Base-by-base conservation (phyloP, 1,284 basidiomycete genomes). In the Trichosporon coremiiforme region DNA sequence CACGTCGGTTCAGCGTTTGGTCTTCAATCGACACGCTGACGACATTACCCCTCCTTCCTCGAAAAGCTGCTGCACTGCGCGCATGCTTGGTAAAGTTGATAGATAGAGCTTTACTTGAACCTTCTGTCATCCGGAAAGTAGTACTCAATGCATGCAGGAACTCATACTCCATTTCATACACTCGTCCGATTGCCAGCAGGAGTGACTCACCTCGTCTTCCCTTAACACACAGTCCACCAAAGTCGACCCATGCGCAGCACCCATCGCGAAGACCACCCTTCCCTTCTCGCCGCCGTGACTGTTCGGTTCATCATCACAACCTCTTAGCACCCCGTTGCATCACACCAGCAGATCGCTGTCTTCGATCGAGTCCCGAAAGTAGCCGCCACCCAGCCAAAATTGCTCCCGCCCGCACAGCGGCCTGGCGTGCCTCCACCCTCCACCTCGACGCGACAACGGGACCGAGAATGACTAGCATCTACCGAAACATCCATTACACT, bases 361-460 rank as follows among this genome's bases (percentile, higher is more conserved):
- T n/a, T 9, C 45, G 50, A 53, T 25, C 50, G 17, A 22, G 6
- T 22, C 20, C 50, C 41, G 41, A 17, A 41, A 25, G 10, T n/a
- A 62, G 57, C 57, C 57, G 57, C 57, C 57, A 62, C 57, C 31
- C 57, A 33, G 10, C 29, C 17, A 7, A 33, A 33, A 33, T 62
- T 62, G 57, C 29, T 62, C 29, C 57, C 57, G 57, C 20, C 33
- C 33, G 33, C 6, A 50, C 47, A 17, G 5, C 50, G 50, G 50
- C 50, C 20, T 53, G 20, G 50, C 50, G 20, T 53, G 31, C 57
- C 57, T 62, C 57, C 57, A 35, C 57, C 57, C 57, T 62, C 57
- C 57, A 62, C 57, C 57, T 62, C 57, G 57, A 62, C 57, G 57
- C 29, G 57, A 33, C 29, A 33, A 33, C 13, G 17, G 29, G 31